Evolutionary conservation across 2,329 filamentous ascomycete genomes (phyloP), one percentile per base, ranked within the genome.

Genomic region (Diplocarpon mali): DNA sequence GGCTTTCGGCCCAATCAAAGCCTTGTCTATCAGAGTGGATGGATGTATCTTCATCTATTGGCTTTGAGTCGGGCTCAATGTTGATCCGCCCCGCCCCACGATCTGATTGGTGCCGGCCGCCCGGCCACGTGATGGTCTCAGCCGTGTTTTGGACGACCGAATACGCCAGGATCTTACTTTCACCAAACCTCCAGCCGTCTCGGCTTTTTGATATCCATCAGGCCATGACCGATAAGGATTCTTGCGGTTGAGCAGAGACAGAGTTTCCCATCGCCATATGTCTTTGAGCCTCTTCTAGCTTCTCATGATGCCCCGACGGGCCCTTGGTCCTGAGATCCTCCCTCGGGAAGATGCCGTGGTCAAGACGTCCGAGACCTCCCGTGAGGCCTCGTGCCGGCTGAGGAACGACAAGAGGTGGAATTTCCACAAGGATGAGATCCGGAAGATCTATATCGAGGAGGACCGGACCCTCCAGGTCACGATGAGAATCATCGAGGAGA

Each of bases 391-490:
- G 13, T 43, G 41, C 36, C 41, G 41, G 35, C 29, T 35, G 31
- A 39, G 43, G n/a, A 49, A 46, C 15, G 43, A 49, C 40, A 45
- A 43, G 44, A 49, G 45, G 35, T 49, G 47, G 47, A 45, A 46
- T 8, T 38, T 36, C 11, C 36, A 40, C 16, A 49, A 46, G 37
- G 43, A 43, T 7, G 24, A 42, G 34, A 49, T 49, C 40, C 17
- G 36, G 12, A 14, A 36, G 5, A 44, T 49, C 36, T 49, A 49
- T 29, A 46, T 46, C 13, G 37, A 29, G 28, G 32, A 41, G 28
- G 44, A 46, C 17, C 31, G 40, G n/a, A 46, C 47, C 2, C 47
- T 49, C 13, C 24, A 37, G 34, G 40, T 40, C 24, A 49, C 47
- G 6, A 49, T 46, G 47, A 36, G 27, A 12, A 38, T 27, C 5